Conservation (phyloP, 257 asterid genomes). For the Prunella vulgaris region DNA sequence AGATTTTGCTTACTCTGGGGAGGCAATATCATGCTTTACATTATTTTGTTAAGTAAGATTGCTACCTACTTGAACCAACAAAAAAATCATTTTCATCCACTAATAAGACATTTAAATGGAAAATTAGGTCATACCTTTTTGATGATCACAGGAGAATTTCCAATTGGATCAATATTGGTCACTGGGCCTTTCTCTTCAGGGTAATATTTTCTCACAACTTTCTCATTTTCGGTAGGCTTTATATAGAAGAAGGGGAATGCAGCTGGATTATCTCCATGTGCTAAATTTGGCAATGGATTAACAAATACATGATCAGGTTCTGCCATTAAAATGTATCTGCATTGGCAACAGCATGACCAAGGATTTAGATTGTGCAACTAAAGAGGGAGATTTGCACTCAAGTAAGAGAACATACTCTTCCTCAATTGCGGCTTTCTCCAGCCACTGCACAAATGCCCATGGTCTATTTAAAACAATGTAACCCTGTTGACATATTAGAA, state of each 20-base stretch:
- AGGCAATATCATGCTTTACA: neutral
- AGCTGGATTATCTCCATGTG: constrained; percentile 77
- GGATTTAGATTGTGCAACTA: constrained; percentile 32
- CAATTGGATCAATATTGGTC: constrained; percentile 86
- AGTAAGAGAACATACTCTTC: constrained; percentile 75
- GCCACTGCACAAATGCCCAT: constrained; percentile 99
- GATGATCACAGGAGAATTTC: constrained; percentile 93
- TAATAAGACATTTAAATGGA: neutral
- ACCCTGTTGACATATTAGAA: constrained; percentile 55
- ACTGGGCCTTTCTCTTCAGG: constrained; percentile 90
- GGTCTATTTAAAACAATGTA: constrained; percentile 91
- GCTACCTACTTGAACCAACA: constrained; percentile 4
- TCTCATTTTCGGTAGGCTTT: constrained; percentile 66
- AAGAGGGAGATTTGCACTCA: constrained; percentile 19
- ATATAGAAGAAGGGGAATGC: constrained; percentile 96
- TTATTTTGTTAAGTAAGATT: neutral
- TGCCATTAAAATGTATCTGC: no score
- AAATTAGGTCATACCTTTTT: constrained; percentile 56
- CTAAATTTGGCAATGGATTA: constrained; percentile 93
- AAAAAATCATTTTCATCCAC: constrained; percentile 11
- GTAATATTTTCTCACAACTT: constrained; percentile 71
- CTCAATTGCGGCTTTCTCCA: constrained; percentile 82
- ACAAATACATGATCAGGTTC: constrained; percentile 91
- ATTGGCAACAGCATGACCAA: constrained; percentile 35
- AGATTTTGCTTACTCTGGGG: neutral